Percentiles rank a stretch among this genome's conserved stretches.
Conservation (phyloP, 1,139 yeast genomes). For the Suhomyces panamericanus region DNA sequence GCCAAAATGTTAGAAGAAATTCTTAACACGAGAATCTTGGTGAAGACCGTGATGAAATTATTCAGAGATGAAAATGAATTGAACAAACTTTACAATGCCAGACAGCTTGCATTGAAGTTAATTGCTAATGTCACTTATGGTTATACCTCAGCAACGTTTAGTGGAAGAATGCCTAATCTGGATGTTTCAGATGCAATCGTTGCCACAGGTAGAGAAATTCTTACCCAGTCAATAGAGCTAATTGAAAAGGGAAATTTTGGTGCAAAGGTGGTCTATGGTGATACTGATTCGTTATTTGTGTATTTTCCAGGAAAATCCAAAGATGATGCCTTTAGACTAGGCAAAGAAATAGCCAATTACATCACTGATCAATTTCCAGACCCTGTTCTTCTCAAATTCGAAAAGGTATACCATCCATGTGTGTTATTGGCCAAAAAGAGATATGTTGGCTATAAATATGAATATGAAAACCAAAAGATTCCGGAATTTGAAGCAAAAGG, state of each 20-base stretch:
- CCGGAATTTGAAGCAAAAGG: conserved; percentile 95
- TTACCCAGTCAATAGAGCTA: conserved; percentile 65
- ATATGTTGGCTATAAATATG: conserved; percentile 83
- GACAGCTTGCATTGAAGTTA: conserved; percentile 83
- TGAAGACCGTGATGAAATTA: conserved; percentile 69
- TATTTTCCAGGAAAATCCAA: conserved; percentile 81
- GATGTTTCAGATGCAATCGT: conserved; percentile 95
- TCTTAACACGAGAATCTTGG: conserved; percentile 73
- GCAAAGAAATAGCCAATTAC: conserved; percentile 62
- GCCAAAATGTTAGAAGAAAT: conserved; percentile 86
- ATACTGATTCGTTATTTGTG: conserved; percentile 90
- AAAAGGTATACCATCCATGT: conserved; percentile 88
- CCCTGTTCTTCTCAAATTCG: conserved; percentile 83
- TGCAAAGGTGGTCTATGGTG: conserved; percentile 94
- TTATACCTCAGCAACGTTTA: conserved; percentile 88
- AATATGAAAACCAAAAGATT: conserved; percentile 48
- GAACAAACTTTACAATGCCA: conserved; percentile 62
- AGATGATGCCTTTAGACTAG: conserved; percentile 75
- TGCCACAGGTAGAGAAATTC: conserved; percentile 82
- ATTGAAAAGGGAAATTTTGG: conserved; percentile 74
- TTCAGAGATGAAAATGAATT: conserved; percentile 47
- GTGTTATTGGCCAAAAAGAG: conserved; percentile 82
- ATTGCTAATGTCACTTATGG: conserved; percentile 97
- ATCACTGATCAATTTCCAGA: conserved; percentile 73
- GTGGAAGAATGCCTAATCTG: conserved; percentile 96